Base-by-base conservation (phyloP, 768 basidiomycete species). In the Collybiopsis luxurians region DNA sequence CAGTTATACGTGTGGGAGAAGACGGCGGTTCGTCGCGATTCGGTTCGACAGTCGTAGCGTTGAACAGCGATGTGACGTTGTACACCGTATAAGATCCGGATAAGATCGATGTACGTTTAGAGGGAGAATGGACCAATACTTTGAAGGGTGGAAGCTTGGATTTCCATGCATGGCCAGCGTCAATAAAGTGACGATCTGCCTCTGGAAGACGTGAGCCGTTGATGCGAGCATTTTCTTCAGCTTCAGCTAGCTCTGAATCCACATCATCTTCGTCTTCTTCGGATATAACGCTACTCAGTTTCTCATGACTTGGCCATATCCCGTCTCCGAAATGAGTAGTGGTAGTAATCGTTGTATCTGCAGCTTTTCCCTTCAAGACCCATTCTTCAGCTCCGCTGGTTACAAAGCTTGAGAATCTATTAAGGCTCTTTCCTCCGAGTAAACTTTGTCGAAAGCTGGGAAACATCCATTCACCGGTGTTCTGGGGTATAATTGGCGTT, bases 401-500 rank as follows among this genome's bases (percentile, higher is more conserved):
- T 13, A 93, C 90, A 67, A 92, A 93, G 55, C 79, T 86, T 0
- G 90, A 91, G 71, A 93, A 93, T n/a, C 90, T 80, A 67, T 92
- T 92, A 53, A 92, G 70, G 44, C 83, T 84, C 69, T 86, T 91
- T 10, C 90, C 89, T 28, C 89, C 85, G 1, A 93, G 80, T 0
- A 92, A 75, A 60, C 83, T 86, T 54, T 82, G 82, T 9, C 85
- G 75, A 63, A 90, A 87, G 67, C 82, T 89, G 1, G 89, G 87
- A 60, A 87, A 82, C 15, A 72, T 64, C 75, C 87, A 51, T 68
- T 90, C 89, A 12, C 87, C 89, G 1, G 89, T 90, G 49, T 77
- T 77, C 63, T 90, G 88, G 2, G 81, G 83, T 11, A 85, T 64
- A 38, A 89, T 73, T 30, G 80, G 79, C 43, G 40, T 26, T 28